Percentiles rank a stretch among this genome's conserved stretches.
Conservation (phyloP, 1,139 yeast genomes). For the Yamadazyma mexicana region DNA sequence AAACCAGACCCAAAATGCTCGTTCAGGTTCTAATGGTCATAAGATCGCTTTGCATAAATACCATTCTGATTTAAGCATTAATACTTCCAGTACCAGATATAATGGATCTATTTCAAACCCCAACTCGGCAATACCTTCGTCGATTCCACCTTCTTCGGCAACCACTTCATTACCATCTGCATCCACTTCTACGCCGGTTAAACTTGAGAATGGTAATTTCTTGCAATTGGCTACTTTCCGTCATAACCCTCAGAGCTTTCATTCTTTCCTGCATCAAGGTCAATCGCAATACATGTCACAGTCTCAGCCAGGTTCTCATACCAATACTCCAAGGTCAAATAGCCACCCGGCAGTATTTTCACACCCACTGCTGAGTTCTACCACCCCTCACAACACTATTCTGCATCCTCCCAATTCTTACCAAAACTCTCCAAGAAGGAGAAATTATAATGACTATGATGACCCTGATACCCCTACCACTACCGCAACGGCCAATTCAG, state of each 20-base stretch:
- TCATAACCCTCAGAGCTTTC: constrained; percentile 12
- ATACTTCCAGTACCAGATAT: constrained; percentile 6
- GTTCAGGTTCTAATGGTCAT: background rate
- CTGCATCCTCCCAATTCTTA: constrained; percentile 3
- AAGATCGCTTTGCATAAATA: constrained; percentile 6
- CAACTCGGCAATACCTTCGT: constrained; percentile 5
- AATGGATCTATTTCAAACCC: constrained; percentile 4
- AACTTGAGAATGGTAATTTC: constrained; percentile 3
- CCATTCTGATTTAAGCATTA: constrained; percentile 8
- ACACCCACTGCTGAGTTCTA: background rate
- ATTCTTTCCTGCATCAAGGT: no score
- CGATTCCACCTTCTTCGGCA: constrained; percentile 13
- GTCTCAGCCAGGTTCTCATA: background rate
- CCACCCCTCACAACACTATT: constrained; percentile 2
- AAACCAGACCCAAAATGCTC: background rate
- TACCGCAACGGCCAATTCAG: constrained; percentile 6
- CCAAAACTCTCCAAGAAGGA: constrained; percentile 9
- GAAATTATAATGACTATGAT: constrained; percentile 4
- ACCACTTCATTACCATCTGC: constrained; percentile 11
- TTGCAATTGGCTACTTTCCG: constrained; percentile 21
- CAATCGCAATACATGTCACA: background rate
- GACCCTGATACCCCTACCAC: constrained; percentile 9
- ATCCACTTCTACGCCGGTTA: constrained; percentile 12
- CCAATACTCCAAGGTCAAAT: background rate
- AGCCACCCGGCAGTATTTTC: background rate